Conservation (phyloP, 2,329 filamentous ascomycete genomes). For the Colletotrichum horii region DNA sequence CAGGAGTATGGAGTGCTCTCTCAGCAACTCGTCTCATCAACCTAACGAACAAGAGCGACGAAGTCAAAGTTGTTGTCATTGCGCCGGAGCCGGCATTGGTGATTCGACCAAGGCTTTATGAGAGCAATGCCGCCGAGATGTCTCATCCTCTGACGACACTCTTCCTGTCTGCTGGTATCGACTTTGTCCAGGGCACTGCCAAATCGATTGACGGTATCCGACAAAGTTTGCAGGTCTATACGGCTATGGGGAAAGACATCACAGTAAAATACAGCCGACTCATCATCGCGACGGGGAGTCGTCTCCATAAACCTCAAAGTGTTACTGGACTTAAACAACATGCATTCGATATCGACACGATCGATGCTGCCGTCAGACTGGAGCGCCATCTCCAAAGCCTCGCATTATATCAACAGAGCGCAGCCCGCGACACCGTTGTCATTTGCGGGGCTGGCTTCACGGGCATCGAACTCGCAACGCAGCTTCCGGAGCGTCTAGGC, state of each 20-base stretch:
- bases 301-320: slow-evolving; percentile 29
- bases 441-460: slow-evolving; percentile 40
- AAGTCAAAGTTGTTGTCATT: slow-evolving; percentile 34
- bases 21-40: slow-evolving; percentile 36
- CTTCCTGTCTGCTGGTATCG: slow-evolving; percentile 30
- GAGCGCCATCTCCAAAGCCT: slow-evolving; percentile 34
- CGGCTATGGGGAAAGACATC: background rate
- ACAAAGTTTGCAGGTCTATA: slow-evolving; percentile 22
- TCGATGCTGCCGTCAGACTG: slow-evolving; percentile 29
- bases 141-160: slow-evolving; percentile 24
- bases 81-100: slow-evolving; percentile 36
- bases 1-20: slow-evolving; percentile 41
- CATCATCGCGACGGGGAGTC: slow-evolving; percentile 41
- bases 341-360: slow-evolving; percentile 38
- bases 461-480: slow-evolving; percentile 35
- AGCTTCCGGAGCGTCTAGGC: slow-evolving; percentile 33
- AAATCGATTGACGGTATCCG: slow-evolving; percentile 23
- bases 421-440: slow-evolving; percentile 37
- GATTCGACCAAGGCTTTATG: slow-evolving; percentile 39
- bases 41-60: slow-evolving; percentile 19
- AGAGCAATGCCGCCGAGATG: slow-evolving; percentile 31
- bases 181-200: slow-evolving; percentile 29
- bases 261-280: slow-evolving; percentile 36
- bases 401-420: slow-evolving; percentile 22
- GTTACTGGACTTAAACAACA: slow-evolving; percentile 35